Conservation (phyloP, 371 early-diverging fungal species). For the Smittium culicis region DNA sequence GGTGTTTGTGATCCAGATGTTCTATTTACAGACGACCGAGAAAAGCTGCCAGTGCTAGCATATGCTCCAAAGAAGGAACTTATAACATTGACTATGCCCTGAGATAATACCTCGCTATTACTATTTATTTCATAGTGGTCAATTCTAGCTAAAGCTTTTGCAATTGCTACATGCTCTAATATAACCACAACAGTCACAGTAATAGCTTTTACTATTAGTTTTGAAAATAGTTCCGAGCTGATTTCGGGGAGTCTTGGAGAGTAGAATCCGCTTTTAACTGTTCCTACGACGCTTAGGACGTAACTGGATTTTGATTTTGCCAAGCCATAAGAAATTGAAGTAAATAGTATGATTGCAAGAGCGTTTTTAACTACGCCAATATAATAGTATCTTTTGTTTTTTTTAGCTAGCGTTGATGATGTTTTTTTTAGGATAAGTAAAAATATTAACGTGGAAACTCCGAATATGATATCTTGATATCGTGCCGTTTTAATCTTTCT, state of each 20-base stretch:
- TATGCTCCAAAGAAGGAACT: constrained; percentile 68
- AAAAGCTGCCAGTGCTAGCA: constrained; percentile 75
- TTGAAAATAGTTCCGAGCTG: constrained; percentile 29
- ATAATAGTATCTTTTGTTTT: constrained; percentile 5
- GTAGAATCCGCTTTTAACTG: constrained; percentile 54
- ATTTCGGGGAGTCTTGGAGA: constrained; percentile 40
- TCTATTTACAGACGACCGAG: constrained; percentile 65
- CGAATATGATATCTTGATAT: constrained; percentile 26
- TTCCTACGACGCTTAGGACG: constrained; percentile 46
- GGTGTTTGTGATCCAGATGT: constrained; percentile 69
- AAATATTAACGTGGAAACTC: constrained; percentile 19
- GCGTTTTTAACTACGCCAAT: constrained; percentile 37
- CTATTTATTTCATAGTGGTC: constrained; percentile 47
- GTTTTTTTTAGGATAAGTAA: constrained; percentile 3
- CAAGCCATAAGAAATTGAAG: constrained; percentile 50
- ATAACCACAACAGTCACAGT: constrained; percentile 57
- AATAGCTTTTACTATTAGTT: constrained; percentile 38
- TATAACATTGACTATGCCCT: constrained; percentile 62
- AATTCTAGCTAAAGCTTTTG: constrained; percentile 58
- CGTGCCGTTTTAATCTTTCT: constrained; percentile 25
- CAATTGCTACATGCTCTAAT: constrained; percentile 76
- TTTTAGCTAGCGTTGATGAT: constrained; percentile 9
- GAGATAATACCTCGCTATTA: constrained; percentile 66
- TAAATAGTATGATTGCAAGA: constrained; percentile 59
- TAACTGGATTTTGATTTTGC: constrained; percentile 28